Conservation (phyloP, 495 filamentous ascomycete species). For the Astrothelium macrocarpum region DNA sequence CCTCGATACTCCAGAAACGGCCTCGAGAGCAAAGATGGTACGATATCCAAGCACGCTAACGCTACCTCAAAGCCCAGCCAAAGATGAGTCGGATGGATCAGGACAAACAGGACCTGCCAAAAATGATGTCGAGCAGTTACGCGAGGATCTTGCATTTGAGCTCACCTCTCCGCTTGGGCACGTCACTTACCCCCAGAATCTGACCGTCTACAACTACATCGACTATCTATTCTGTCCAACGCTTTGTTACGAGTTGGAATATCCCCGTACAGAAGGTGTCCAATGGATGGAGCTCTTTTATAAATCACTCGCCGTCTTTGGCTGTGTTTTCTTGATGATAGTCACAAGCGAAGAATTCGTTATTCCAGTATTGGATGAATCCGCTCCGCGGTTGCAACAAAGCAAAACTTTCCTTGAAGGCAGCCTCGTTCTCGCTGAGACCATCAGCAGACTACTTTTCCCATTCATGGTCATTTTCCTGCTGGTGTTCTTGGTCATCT, state of each 20-base stretch:
- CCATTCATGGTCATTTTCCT: constrained; percentile 75
- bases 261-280: constrained; percentile 65
- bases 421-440: constrained; percentile 74
- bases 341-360: constrained; percentile 93
- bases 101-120: constrained; percentile 33
- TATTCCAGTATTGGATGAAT: constrained; percentile 75
- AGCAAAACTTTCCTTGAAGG: constrained; percentile 52
- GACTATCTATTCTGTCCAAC: constrained; percentile 92
- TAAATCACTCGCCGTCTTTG: constrained; percentile 86
- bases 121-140: constrained; percentile 42
- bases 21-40: constrained; percentile 58
- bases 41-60: constrained; percentile 59
- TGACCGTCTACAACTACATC: constrained; percentile 68
- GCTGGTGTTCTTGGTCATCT: constrained; percentile 36
- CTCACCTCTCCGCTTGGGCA: constrained; percentile 80
- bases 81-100: constrained; percentile 29
- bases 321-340: constrained; percentile 90
- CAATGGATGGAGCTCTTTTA: constrained; percentile 74
- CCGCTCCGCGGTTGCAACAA: constrained; percentile 53
- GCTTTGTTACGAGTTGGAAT: constrained; percentile 94
- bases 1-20: constrained; percentile 65
- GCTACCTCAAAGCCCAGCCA: constrained; percentile 26
- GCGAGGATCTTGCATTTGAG: constrained; percentile 83
- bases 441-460: constrained; percentile 87
- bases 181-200: constrained; percentile 83